Percentiles rank a stretch among this genome's conserved stretches.
Conservation (phyloP, 2,329 filamentous ascomycete species). For the Acarospora socialis region DNA sequence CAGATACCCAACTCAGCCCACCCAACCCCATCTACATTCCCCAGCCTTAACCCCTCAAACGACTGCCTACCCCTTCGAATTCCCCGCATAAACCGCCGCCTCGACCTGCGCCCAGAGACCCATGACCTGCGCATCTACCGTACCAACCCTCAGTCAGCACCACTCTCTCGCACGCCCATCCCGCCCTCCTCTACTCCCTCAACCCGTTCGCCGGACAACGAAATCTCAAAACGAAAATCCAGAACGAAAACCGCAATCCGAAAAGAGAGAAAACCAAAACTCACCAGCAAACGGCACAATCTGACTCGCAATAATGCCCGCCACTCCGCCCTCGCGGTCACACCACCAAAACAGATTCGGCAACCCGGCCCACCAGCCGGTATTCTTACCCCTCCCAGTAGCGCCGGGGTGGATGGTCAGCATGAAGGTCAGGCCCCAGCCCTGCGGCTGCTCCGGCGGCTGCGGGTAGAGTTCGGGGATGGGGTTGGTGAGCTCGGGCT, state of each 20-base stretch:
- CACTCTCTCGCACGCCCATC: background rate
- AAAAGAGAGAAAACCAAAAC: too few species aligned
- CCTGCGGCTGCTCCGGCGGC: slow-evolving; percentile 37
- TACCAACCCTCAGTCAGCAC: background rate
- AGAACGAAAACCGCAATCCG: too few species aligned
- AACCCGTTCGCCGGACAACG: background rate
- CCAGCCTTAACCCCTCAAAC: too few species aligned
- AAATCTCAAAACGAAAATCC: background rate
- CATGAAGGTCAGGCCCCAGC: slow-evolving; percentile 50
- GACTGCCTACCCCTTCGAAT: too few species aligned
- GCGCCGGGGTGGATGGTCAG: slow-evolving; percentile 29
- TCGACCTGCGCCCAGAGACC: slow-evolving; percentile 24
- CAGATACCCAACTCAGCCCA: too few species aligned
- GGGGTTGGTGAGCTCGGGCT: slow-evolving; percentile 35
- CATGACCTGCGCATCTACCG: slow-evolving; percentile 25
- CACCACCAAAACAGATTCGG: slow-evolving; percentile 50
- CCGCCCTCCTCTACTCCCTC: background rate
- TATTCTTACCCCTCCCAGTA: slow-evolving; percentile 39
- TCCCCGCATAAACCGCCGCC: slow-evolving; percentile 15
- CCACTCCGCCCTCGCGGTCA: slow-evolving; percentile 45
- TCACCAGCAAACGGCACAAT: slow-evolving; percentile 34
- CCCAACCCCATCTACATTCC: too few species aligned
- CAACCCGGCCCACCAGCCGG: slow-evolving; percentile 44
- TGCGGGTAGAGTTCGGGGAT: slow-evolving; percentile 38
- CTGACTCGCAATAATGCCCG: slow-evolving; percentile 37